These are phyloP conservation scores for Russula foetens DNA, from an alignment of 768 basidiomycete species.

Conservation along the genomic window DNA sequence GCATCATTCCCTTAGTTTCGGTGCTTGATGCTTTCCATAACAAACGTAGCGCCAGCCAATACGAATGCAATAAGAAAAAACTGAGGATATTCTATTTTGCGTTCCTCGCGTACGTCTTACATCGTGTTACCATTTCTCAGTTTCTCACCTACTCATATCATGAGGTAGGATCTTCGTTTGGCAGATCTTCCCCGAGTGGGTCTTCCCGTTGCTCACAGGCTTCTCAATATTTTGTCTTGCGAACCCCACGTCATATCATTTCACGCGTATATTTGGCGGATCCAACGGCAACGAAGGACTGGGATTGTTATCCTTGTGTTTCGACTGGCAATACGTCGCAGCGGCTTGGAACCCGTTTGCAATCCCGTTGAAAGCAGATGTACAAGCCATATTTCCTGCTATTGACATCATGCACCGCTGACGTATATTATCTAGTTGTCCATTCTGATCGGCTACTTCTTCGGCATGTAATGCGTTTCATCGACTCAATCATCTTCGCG, in stretches of 20 bases:
- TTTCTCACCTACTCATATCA: neutral
- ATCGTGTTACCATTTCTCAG: neutral
- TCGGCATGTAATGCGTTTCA: constrained; percentile 38
- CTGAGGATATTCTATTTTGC: constrained; percentile 44
- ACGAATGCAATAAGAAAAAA: constrained; percentile 29
- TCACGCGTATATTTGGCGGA: constrained; percentile 23
- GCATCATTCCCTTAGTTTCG: constrained; percentile 38
- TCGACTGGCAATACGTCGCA: constrained; percentile 26
- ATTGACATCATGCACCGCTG: neutral
- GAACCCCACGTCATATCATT: constrained; percentile 19
- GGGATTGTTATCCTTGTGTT: constrained; percentile 23
- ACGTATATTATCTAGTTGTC: constrained; percentile 31
- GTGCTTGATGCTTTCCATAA: constrained; percentile 44
- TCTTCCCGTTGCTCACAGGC: constrained; percentile 23
- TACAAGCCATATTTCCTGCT: neutral
- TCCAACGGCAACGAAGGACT: constrained; percentile 24
- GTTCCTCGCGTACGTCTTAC: constrained; percentile 26
- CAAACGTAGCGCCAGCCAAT: constrained; percentile 26
- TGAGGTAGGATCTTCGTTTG: constrained; percentile 30
- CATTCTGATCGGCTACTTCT: constrained; percentile 38
- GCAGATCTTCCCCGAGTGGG: constrained; percentile 19
- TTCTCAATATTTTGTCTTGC: constrained; percentile 27
- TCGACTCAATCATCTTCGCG: neutral
- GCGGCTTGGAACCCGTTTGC: constrained; percentile 37
- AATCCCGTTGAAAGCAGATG: constrained; percentile 45